These are phyloP conservation scores for Paramecium caudatum DNA, from an alignment of 73 alveolate genomes.

Conservation along the genomic window DNA sequence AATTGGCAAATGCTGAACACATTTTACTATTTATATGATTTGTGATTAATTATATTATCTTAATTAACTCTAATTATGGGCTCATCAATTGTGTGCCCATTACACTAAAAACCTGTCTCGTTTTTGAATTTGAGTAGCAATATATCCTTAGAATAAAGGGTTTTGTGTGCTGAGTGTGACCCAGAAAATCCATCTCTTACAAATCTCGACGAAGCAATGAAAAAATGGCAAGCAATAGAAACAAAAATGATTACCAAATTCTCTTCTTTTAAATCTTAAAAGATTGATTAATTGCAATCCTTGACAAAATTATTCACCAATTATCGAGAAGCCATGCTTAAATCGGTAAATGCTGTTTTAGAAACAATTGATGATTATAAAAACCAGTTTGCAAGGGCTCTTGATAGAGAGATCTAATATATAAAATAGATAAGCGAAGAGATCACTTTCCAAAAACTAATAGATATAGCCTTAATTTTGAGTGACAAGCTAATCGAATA, in stretches of 20 bases:
- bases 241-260: not conserved
- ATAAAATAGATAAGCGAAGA: not conserved
- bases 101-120: not conserved
- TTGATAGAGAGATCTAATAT: constrained; percentile 9
- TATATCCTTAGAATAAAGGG: constrained; percentile 5
- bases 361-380: constrained; percentile 28
- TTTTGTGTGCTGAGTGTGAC: not conserved
- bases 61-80: no score
- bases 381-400: not conserved
- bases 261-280: not conserved
- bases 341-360: not conserved
- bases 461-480: not conserved
- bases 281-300: not conserved
- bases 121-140: not conserved
- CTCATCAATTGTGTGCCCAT: not conserved
- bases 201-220: constrained; percentile 29
- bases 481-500: constrained; percentile 3
- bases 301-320: not conserved
- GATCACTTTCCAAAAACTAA: not conserved
- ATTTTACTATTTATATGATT: not conserved
- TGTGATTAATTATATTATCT: not conserved
- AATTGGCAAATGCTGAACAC: constrained; percentile 22
- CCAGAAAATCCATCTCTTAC: constrained; percentile 14
- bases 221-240: constrained; percentile 1
- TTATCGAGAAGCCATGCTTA: not conserved